Evolutionary conservation across 2,329 filamentous ascomycete species (phyloP).

Genomic region (Colletotrichum acutatum): DNA sequence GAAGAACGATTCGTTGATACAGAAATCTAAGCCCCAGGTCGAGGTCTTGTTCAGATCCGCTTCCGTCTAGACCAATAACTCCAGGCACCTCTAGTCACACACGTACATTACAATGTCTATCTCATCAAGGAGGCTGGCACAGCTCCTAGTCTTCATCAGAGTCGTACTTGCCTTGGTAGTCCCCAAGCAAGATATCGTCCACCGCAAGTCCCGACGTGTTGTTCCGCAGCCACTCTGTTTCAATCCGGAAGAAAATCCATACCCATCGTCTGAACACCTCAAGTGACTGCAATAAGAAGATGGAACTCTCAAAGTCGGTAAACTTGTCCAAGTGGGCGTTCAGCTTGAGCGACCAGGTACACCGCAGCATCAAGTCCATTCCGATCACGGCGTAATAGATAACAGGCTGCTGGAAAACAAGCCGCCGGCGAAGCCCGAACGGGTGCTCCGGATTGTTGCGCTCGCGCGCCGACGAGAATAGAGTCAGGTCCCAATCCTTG

Average conservation of each 20-base stretch:
- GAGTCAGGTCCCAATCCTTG: conserved; percentile 94
- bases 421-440: conserved; percentile 79
- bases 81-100: conserved; percentile 15
- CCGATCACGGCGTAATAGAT: conserved; percentile 86
- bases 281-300: conserved; percentile 87
- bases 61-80: conserved; percentile 26
- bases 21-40: neutral
- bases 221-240: conserved; percentile 87
- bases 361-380: conserved; percentile 84
- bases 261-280: conserved; percentile 93
- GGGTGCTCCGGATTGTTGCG: conserved; percentile 74
- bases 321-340: conserved; percentile 85
- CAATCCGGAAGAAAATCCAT: conserved; percentile 96
- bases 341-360: conserved; percentile 92
- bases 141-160: conserved; percentile 33
- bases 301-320: conserved; percentile 86
- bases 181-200: conserved; percentile 81
- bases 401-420: conserved; percentile 76
- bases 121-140: neutral
- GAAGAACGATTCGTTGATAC: neutral
- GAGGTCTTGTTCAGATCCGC: neutral
- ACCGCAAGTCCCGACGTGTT: conserved; percentile 61
- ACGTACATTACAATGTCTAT: conserved; percentile 28
- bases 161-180: conserved; percentile 72
- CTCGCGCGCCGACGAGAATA: conserved; percentile 72